Percentiles rank a stretch among this genome's conserved stretches.
Conservation (phyloP, 345 rosid genomes). For the Balakata baccata region DNA sequence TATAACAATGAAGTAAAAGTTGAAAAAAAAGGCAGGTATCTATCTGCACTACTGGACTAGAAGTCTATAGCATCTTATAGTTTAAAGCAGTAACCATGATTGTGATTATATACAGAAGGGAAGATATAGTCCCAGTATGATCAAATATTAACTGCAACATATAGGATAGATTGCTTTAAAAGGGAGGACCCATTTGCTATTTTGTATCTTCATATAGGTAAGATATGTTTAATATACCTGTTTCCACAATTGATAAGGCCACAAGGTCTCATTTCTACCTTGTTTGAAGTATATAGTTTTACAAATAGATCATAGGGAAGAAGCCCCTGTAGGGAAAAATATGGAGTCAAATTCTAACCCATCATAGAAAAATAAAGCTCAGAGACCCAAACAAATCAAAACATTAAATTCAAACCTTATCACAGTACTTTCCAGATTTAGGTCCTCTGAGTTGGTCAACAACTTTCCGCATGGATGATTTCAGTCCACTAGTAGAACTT, state of each 20-base stretch:
- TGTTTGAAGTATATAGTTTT: conserved; percentile 64
- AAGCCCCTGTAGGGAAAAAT: conserved; percentile 52
- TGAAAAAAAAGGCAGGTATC: background rate
- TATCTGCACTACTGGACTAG: background rate
- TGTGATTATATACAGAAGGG: background rate
- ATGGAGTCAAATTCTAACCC: conserved; percentile 7
- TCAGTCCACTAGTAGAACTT: conserved; percentile 43
- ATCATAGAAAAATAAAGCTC: background rate
- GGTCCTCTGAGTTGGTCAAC: conserved; percentile 68
- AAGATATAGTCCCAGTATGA: background rate
- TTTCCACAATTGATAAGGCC: conserved; percentile 91
- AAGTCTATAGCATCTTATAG: background rate
- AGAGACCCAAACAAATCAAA: conserved; percentile 2
- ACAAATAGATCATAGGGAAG: conserved; percentile 78
- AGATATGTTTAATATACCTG: conserved; percentile 44
- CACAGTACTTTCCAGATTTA: conserved; percentile 50
- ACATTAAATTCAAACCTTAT: conserved; percentile 50
- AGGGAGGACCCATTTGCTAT: conserved; percentile 8
- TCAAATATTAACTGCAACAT: no score
- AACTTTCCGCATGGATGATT: conserved; percentile 58
- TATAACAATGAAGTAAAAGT: background rate
- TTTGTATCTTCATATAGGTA: background rate
- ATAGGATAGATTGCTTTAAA: no score
- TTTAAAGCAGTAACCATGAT: background rate
- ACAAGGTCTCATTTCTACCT: conserved; percentile 69